Base-by-base conservation (phyloP, 2,329 filamentous ascomycete genomes). In the Hypoxylon sp. region DNA sequence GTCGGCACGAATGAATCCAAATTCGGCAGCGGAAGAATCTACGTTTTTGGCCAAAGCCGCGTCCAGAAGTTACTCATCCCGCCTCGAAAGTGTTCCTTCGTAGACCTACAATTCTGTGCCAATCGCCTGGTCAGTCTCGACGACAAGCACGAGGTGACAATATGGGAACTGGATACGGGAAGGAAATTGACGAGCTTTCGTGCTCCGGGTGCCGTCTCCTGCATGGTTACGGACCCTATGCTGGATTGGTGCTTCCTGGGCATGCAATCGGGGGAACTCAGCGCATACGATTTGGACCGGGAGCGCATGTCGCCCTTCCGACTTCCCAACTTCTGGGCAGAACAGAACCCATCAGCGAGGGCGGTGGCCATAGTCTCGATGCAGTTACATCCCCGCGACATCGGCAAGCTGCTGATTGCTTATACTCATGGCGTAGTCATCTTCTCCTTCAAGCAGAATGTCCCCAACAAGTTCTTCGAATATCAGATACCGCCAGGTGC, bases 381-480 rank as follows among this genome's bases (percentile, higher is more conserved):
- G 73, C 87, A 93, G 62, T 84, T 98, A 70, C 95, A 98, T 73
- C 94, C 95, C 1, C 86, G 93, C 71, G 95, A 99, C 75, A 92
- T 98, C 68, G 95, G 95, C 4, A 93, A 93, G 72, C 82, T 99
- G 24, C 79, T 99, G 59, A 91, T 99, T 60, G 94, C 91, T n/a
- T 99, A 98, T 76, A 87, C 87, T 0, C 88, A 94, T 69, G 95
- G 95, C 13, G 93, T 92, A 5, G 92, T 92, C 48, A 86, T 95
- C 63, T 99, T 96, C 78, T 96, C 93, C 2, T 96, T 99, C 83
- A 98, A 99, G 80, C 91, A 96, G 76, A 94, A 93, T 73, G 85
- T 89, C 62, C 84, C 92, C 0, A 81, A 89, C 48, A 90, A 91
- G 67, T 96, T 88, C 78, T 93, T 97, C 71, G 85, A 94, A 68